Percentiles rank a stretch among this genome's conserved stretches.
Evolutionary conservation across 225 moss, liverwort and hornwort species (phyloP).

Genomic region (Sphagnum contortum): DNA sequence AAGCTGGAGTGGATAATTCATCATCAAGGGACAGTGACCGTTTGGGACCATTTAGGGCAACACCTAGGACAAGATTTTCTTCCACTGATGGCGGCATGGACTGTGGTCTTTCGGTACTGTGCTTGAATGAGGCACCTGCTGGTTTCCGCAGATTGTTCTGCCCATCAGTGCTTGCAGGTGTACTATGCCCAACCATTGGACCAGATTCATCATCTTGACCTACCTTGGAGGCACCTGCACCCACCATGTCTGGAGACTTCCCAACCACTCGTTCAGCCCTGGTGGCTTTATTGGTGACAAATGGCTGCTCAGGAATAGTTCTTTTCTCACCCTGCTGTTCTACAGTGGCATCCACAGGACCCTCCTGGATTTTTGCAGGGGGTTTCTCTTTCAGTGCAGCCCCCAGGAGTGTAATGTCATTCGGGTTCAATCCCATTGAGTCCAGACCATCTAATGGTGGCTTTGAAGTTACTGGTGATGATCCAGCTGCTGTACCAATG

Average conservation of each 20-base stretch:
- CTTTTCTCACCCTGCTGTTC: slow-evolving; percentile 7
- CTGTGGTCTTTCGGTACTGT: neutral
- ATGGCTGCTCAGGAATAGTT: slow-evolving; percentile 10
- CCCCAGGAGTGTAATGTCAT: slow-evolving; percentile 28
- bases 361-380: slow-evolving; percentile 22
- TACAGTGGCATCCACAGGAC: slow-evolving; percentile 15
- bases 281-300: slow-evolving; percentile 1
- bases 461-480: slow-evolving; percentile 8
- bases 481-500: neutral
- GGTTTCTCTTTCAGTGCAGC: slow-evolving; percentile 39
- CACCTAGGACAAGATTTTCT: slow-evolving; percentile 26
- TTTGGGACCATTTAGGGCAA: slow-evolving; percentile 49
- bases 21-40: slow-evolving; percentile 42
- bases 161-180: neutral
- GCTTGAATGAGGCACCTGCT: too few relatives aligned
- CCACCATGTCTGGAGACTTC: slow-evolving; percentile 2
- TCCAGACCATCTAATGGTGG: slow-evolving; percentile 34
- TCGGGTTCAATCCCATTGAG: slow-evolving; percentile 40
- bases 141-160: too few relatives aligned
- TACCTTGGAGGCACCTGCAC: slow-evolving; percentile 8
- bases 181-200: slow-evolving; percentile 3
- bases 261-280: slow-evolving; percentile 7
- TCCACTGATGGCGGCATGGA: slow-evolving; percentile 1
- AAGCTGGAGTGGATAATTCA: slow-evolving; percentile 15
- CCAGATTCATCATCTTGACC: slow-evolving; percentile 21